These are phyloP conservation scores for Mycena chlorophos DNA, from an alignment of 768 basidiomycete genomes.

Conservation along the genomic window DNA sequence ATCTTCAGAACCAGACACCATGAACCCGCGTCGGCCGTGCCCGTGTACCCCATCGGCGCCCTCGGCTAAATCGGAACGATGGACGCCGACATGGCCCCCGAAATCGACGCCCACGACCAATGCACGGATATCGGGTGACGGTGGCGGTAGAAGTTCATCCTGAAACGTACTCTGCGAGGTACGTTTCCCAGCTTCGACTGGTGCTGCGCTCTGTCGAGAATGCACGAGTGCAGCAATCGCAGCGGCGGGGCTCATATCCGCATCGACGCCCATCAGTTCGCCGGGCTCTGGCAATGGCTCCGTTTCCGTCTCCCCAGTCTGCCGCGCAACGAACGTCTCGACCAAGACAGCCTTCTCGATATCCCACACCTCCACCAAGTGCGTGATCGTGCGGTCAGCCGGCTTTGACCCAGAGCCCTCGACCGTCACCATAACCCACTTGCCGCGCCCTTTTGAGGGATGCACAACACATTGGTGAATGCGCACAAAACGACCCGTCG, in stretches of 20 bases:
- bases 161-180: conserved; percentile 36
- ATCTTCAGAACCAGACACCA: conserved; percentile 91
- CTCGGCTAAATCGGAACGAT: conserved; percentile 53
- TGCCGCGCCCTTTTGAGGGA: conserved; percentile 82
- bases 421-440: conserved; percentile 86
- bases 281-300: conserved; percentile 57
- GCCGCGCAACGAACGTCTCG: conserved; percentile 71
- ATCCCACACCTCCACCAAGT: conserved; percentile 88
- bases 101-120: conserved; percentile 76
- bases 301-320: conserved; percentile 39
- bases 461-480: conserved; percentile 80
- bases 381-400: conserved; percentile 44
- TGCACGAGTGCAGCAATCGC: conserved; percentile 84
- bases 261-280: conserved; percentile 52
- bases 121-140: conserved; percentile 68
- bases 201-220: conserved; percentile 47
- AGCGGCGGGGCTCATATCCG: conserved; percentile 63
- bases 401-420: conserved; percentile 47
- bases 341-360: conserved; percentile 79
- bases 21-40: conserved; percentile 60
- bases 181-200: conserved; percentile 31
- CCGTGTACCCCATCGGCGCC: conserved; percentile 37
- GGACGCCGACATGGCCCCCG: conserved; percentile 60
- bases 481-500: conserved; percentile 51
- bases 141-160: conserved; percentile 42